Percentiles rank a stretch among this genome's conserved stretches.
Evolutionary conservation across 2,329 filamentous ascomycete species (phyloP).

Genomic region (Fusarium odoratissimum): DNA sequence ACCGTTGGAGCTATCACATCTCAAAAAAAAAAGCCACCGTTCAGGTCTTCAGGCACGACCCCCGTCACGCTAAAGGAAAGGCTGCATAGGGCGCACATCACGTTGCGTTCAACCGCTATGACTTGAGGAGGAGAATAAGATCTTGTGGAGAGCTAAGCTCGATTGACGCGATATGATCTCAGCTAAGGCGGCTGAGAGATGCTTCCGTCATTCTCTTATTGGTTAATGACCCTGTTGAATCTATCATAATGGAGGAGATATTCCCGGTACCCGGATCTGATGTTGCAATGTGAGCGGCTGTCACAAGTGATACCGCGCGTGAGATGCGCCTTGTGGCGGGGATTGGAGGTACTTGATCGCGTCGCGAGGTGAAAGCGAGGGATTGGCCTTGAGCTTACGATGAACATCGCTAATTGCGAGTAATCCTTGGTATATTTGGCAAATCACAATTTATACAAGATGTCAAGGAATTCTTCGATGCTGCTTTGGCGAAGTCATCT

Average conservation of each 20-base stretch:
- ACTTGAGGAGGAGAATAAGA: neutral
- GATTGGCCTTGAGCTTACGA: neutral
- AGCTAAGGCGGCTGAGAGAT: neutral
- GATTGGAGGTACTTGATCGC: neutral
- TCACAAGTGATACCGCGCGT: constrained; percentile 10
- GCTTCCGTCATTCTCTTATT: constrained; percentile 7
- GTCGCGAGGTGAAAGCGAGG: neutral
- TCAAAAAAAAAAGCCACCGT: constrained; percentile 32
- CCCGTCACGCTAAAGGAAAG: constrained; percentile 29
- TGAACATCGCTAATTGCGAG: neutral
- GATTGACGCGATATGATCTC: constrained; percentile 17
- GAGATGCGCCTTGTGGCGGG: neutral
- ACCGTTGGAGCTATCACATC: constrained; percentile 33
- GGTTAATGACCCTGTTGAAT: constrained; percentile 2
- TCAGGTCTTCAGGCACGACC: neutral
- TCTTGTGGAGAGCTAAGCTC: constrained; percentile 1
- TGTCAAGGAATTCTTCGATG: neutral
- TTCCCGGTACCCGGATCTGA: constrained; percentile 22
- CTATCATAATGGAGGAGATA: neutral
- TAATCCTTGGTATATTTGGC: neutral
- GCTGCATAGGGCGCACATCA: constrained; percentile 20
- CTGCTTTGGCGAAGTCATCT: neutral
- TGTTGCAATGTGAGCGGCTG: constrained; percentile 16
- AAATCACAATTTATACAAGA: neutral
- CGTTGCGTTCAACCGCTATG: neutral